Evolutionary conservation across 2,329 filamentous ascomycete genomes (phyloP).

Genomic region (Penicillium hordei): DNA sequence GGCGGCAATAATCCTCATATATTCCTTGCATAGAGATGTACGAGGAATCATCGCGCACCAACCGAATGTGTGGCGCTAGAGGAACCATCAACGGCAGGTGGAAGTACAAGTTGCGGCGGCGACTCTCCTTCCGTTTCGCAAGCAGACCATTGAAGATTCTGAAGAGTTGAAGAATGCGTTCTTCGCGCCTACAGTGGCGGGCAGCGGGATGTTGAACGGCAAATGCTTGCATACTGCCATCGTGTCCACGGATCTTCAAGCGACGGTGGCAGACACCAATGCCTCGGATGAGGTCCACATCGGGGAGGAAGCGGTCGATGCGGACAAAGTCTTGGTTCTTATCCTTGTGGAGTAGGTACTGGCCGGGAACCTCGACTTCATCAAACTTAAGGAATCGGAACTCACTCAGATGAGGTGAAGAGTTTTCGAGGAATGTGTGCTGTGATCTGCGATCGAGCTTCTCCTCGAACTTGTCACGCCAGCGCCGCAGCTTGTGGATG

Average conservation of each 20-base stretch:
- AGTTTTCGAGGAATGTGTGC: slow-evolving; percentile 74
- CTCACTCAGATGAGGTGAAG: slow-evolving; percentile 88
- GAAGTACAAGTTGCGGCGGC: slow-evolving; percentile 91
- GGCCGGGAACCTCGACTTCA: slow-evolving; percentile 94
- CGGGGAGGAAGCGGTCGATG: slow-evolving; percentile 93
- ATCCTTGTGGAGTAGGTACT: slow-evolving; percentile 95
- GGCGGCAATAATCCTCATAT: slow-evolving; percentile 93
- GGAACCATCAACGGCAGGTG: slow-evolving; percentile 95
- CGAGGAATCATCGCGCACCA: slow-evolving; percentile 92
- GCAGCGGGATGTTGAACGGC: slow-evolving; percentile 95
- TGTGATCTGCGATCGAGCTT: slow-evolving; percentile 83
- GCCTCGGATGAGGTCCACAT: slow-evolving; percentile 87
- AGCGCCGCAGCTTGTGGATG: slow-evolving; percentile 91
- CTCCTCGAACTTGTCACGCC: slow-evolving; percentile 97
- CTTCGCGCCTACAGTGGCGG: slow-evolving; percentile 87
- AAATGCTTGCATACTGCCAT: slow-evolving; percentile 95
- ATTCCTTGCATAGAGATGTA: slow-evolving; percentile 93
- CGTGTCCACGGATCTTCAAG: slow-evolving; percentile 93
- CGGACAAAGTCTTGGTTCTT: slow-evolving; percentile 99
- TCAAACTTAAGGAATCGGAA: slow-evolving; percentile 98
- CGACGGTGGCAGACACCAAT: slow-evolving; percentile 89
- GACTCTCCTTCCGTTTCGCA: slow-evolving; percentile 88
- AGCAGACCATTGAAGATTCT: slow-evolving; percentile 94
- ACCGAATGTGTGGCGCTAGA: slow-evolving; percentile 86
- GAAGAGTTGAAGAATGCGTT: slow-evolving; percentile 94